Base-by-base conservation (phyloP, 163 green algal genomes). In the Coccomyxa subellipsoidea region DNA sequence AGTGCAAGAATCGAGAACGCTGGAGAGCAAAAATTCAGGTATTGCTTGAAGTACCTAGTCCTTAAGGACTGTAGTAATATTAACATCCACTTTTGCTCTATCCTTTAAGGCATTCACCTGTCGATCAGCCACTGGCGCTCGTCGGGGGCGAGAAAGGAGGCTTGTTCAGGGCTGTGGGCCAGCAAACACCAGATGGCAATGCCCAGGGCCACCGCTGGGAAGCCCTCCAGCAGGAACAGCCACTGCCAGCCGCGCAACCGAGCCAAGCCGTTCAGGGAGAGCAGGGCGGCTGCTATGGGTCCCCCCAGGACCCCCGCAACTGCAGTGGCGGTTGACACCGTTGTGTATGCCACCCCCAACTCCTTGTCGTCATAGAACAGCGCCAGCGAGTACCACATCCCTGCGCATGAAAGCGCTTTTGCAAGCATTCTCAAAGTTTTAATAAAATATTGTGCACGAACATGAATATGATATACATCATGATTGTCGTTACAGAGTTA, bases 171-270 rank as follows among this genome's bases (percentile, higher is more conserved):
- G 25, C 12, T 53, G 21, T 39, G 38, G 0, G 79, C 38, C 69
- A 83, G 79, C 0, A 8, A 4, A 27, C 38, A 54, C 12, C 32
- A 40, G 21, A 83, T 47, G 7, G 66, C 38, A 32, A 78, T 5
- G n/a, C 79, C 79, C 21, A 83, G 79, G 12, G 66, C n/a, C 36
- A 79, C 69, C 54, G 69, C 69, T 12, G 79, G 79, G 10, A 71
- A 6, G 35, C 79, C 69, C 69, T 83, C 79, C 78, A 83, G 38
- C 79, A 83, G 37, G 37, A 83, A 83, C n/a, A 83, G 69, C 79
- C 79, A 83, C 79, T 83, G 79, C 79, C 79, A 83, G 38, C 79
- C 69, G 36, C 6, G 54, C 78, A 82, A 35, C 10, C 54, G 10
- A 32, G 38, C 25, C 39, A 36, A 23, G 15, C 78, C 54, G 23